Conservation (phyloP, 1,284 basidiomycete species). For the Malassezia restricta region DNA sequence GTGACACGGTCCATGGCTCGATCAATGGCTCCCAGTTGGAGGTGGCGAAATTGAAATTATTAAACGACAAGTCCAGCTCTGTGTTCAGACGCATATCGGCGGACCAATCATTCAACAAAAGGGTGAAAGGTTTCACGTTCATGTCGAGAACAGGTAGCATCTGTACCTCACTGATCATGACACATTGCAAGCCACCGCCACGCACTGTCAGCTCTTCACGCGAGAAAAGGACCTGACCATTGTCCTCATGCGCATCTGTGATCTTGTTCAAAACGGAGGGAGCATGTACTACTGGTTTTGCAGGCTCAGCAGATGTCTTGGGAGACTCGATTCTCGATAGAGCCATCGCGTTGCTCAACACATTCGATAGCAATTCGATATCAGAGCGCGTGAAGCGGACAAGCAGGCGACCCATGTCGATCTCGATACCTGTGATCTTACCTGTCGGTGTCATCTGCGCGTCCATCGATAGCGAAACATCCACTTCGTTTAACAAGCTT, state of each 20-base stretch:
- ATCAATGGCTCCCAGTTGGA: constrained; percentile 99
- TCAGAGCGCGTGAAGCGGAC: constrained; percentile 87
- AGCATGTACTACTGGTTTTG: background rate
- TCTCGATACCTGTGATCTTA: constrained; percentile 71
- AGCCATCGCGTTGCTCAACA: constrained; percentile 75
- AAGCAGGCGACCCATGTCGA: constrained; percentile 64
- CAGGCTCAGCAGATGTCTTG: background rate
- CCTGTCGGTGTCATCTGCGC: constrained; percentile 61
- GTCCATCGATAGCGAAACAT: constrained; percentile 76
- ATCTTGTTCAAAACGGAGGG: constrained; percentile 1
- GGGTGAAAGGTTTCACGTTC: constrained; percentile 69
- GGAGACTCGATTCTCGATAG: constrained; percentile 48
- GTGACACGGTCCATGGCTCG: constrained; percentile 85
- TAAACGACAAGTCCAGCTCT: constrained; percentile 60
- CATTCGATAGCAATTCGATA: constrained; percentile 75
- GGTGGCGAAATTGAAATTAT: constrained; percentile 92
- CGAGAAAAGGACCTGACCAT: constrained; percentile 37
- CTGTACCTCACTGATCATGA: constrained; percentile 87
- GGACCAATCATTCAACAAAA: constrained; percentile 84
- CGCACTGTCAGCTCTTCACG: constrained; percentile 37
- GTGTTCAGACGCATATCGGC: constrained; percentile 56
- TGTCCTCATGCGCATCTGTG: constrained; percentile 4
- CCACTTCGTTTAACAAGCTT: constrained; percentile 84
- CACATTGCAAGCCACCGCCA: constrained; percentile 64
- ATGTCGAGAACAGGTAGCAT: constrained; percentile 89